phyloP scores from a whole-genome alignment of 164 flowering plant species.

The Berberis vulgaris region DNA sequence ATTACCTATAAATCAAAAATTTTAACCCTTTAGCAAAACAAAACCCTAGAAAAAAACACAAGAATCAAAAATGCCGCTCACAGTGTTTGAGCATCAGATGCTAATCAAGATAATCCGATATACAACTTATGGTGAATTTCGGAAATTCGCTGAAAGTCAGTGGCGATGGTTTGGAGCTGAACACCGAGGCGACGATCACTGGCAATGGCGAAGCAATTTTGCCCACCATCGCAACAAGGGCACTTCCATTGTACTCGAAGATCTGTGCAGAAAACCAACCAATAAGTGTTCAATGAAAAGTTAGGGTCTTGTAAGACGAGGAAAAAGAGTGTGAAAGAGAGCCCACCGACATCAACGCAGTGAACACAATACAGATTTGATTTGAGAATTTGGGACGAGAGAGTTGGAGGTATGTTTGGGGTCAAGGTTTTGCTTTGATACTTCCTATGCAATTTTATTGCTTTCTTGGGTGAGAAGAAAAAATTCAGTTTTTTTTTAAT shows the following conservation, averaged over 20 bases:
- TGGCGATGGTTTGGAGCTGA: constrained; percentile 91
- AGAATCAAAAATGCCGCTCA: constrained; percentile 15
- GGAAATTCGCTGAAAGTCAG: constrained; percentile 75
- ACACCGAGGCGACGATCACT: constrained; percentile 92
- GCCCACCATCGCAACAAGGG: constrained; percentile 93
- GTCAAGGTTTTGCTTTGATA: too few species aligned
- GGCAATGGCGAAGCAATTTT: constrained; percentile 93
- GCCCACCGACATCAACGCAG: too few species aligned
- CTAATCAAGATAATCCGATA: constrained; percentile 85
- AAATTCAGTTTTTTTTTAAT: too few species aligned
- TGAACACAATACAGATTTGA: too few species aligned
- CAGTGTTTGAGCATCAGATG: constrained; percentile 90
- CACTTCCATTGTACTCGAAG: constrained; percentile 97
- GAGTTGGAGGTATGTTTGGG: too few species aligned
- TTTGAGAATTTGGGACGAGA: too few species aligned
- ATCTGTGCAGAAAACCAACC: constrained; percentile 32
- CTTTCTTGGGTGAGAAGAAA: too few species aligned
- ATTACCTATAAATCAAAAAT: constrained; percentile 4
- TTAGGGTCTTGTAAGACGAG: too few species aligned
- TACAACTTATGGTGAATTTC: constrained; percentile 69
- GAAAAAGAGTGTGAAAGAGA: too few species aligned
- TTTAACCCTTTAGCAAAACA: not conserved
- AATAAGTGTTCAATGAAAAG: too few species aligned
- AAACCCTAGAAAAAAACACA: not conserved
- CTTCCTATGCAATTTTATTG: too few species aligned